Evolutionary conservation across 176 grass and related monocot genomes (phyloP), one percentile per base, ranked within the genome.

Genomic region (Triticum monococcum): DNA sequence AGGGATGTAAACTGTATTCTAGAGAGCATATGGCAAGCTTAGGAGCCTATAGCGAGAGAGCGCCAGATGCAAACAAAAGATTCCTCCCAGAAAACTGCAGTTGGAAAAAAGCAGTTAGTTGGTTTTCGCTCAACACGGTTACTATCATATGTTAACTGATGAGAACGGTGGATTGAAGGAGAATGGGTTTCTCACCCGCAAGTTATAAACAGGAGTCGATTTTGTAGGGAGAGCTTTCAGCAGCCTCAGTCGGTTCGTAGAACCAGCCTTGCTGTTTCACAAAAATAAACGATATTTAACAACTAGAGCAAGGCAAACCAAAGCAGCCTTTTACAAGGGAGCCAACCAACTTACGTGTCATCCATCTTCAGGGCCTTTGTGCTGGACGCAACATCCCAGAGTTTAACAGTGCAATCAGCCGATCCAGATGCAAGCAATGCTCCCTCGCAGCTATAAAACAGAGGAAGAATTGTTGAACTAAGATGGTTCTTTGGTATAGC

Each of bases 391-490:
- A 98, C 88, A 88, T 98, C 97, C 97, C 97, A 98, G 22, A 98
- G 89, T 92, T 96, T 96, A 32, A 98, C 87, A 57, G 92, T 96
- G 86, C 93, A 94, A 72, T 98, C 96, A 7, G 94, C 97, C 14
- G 97, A 94, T 84, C 94, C 97, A 43, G 97, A 98, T 73, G 97
- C 93, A 92, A 98, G 94, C 80, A 98, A 86, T 56, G 97, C 88
- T 72, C 97, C 94, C 88, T 96, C 97, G 78, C 92, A 95, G 73
- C 97, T 98, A 54, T 54, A 54, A 22, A 64, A 84, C 16, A 75
- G 80, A 26, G 81, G 35, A 20, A 54, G 41, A 18, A 54, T 18
- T 54, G 50, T 54, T 0, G 6, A 54, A 7, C 50, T 54, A 18
- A 30, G 40, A 64, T 43, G 8, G 26, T 40, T 75, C 30, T 33